Conservation (phyloP, 192 early-diverging fungal genomes). For the Coemansia sp. region DNA sequence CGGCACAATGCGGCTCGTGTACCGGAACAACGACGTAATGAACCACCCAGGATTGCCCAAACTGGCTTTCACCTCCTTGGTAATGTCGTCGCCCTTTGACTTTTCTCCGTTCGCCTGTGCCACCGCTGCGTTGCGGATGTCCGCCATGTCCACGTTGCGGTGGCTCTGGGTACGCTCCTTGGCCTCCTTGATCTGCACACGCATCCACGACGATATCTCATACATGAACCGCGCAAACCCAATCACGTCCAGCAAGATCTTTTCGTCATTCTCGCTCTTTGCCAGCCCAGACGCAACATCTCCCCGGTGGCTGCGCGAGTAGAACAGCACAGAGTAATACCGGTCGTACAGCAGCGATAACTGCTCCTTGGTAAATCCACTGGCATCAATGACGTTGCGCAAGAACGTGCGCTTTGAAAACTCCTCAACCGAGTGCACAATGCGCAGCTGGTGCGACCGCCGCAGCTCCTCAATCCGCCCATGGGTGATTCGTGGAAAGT, state of each 20-base stretch:
- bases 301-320: conserved; percentile 22
- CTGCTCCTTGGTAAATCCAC: conserved; percentile 83
- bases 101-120: background rate
- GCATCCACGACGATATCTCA: conserved; percentile 67
- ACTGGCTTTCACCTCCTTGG: conserved; percentile 30
- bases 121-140: conserved; percentile 10
- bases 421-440: conserved; percentile 88
- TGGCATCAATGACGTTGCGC: conserved; percentile 72
- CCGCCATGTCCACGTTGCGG: conserved; percentile 26
- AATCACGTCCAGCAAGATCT: conserved; percentile 62
- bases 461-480: conserved; percentile 76
- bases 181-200: conserved; percentile 53
- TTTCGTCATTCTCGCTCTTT: conserved; percentile 18
- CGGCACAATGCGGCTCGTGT: conserved; percentile 32
- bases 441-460: conserved; percentile 81
- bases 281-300: background rate
- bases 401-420: conserved; percentile 90
- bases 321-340: conserved; percentile 80
- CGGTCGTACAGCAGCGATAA: conserved; percentile 86
- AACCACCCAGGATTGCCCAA: conserved; percentile 55
- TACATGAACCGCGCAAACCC: conserved; percentile 79
- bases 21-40: conserved; percentile 46
- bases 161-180: conserved; percentile 43
- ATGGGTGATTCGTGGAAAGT: conserved; percentile 81
- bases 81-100: conserved; percentile 32